Evolutionary conservation across 306 rosid genomes (phyloP), one percentile per base, ranked within the genome.

Genomic region (Cicer bijugum): DNA sequence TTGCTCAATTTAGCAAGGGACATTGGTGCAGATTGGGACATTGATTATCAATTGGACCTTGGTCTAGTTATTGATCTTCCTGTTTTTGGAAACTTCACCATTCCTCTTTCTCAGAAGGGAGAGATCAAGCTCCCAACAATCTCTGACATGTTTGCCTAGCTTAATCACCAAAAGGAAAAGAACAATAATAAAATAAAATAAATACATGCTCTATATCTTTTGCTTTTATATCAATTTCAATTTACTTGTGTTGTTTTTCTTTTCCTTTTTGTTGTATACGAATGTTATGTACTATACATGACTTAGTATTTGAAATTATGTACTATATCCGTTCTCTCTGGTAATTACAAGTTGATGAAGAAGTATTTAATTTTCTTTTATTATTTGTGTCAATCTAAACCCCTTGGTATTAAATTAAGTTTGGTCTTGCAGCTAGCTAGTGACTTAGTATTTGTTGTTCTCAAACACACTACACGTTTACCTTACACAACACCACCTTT

Each of bases 41-140:
- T 94, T 4, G 97, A 94, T 57, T 94, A 94, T 75, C 89, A 89
- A 28, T 53, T 91, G 82, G 75, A 64, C 3, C 8, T 94, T 66
- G 79, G 84, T 2, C 85, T 94, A 7, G 15, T 82, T 2, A 56
- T 94, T 40, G 96, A 94, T 63, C 94, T 94, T 71, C 97, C 99
- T 42, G 42, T 91, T 12, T 7, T 91, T 48, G 99, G 99, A 4
- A 64, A 89, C 80, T 78, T 88, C 69, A 89, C 95, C 73, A 87
- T 94, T 40, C 99, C 99, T 5, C 85, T 94, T 53, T 79, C 85
- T 23, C 83, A 82, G 28, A 89, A 87, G 68, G 99, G 99, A 28
- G 92, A 89, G 92, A 43, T 91, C 85, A 94, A 91, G 86, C 93
- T 94, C 28, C 99, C 99, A 3, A 66, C 86, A 20, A 0, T 89